Conservation (phyloP, 768 basidiomycete species). For the Scleroderma citrinum region DNA sequence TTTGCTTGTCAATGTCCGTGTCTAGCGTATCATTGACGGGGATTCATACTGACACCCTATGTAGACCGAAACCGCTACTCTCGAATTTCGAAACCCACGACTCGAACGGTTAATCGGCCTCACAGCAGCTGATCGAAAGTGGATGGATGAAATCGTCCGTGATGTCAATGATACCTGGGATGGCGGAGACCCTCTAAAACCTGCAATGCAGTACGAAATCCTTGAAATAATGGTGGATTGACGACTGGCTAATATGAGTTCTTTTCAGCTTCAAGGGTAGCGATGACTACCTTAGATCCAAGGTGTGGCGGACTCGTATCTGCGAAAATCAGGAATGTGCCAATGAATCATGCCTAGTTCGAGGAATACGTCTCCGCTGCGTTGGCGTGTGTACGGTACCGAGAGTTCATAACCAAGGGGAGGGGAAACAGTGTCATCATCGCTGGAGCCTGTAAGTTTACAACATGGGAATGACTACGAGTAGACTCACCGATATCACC, state of each 20-base stretch:
- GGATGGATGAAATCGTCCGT: slow-evolving; percentile 92
- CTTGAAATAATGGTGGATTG: background rate
- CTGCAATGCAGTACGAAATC: slow-evolving; percentile 57
- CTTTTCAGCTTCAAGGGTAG: slow-evolving; percentile 82
- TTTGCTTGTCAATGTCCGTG: slow-evolving; percentile 75
- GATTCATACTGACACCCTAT: background rate
- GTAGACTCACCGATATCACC: slow-evolving; percentile 15
- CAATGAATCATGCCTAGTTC: slow-evolving; percentile 37
- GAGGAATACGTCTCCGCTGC: slow-evolving; percentile 93
- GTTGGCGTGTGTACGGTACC: slow-evolving; percentile 84
- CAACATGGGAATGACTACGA: background rate
- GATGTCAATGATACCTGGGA: slow-evolving; percentile 84
- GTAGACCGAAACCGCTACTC: slow-evolving; percentile 78
- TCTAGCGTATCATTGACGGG: background rate
- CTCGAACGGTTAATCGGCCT: slow-evolving; percentile 73
- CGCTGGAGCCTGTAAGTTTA: slow-evolving; percentile 45
- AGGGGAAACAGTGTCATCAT: slow-evolving; percentile 60
- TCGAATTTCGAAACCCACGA: slow-evolving; percentile 83
- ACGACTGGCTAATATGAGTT: slow-evolving; percentile 2
- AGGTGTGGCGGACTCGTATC: slow-evolving; percentile 39
- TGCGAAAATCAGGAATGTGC: background rate
- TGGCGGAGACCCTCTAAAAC: slow-evolving; percentile 51
- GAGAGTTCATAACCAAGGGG: slow-evolving; percentile 73
- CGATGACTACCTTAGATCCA: slow-evolving; percentile 88
- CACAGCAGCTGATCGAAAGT: slow-evolving; percentile 91